Evolutionary conservation across 352 stramenopile species (phyloP), one percentile per base, ranked within the genome.

Genomic region (Phytophthora agathidicida): DNA sequence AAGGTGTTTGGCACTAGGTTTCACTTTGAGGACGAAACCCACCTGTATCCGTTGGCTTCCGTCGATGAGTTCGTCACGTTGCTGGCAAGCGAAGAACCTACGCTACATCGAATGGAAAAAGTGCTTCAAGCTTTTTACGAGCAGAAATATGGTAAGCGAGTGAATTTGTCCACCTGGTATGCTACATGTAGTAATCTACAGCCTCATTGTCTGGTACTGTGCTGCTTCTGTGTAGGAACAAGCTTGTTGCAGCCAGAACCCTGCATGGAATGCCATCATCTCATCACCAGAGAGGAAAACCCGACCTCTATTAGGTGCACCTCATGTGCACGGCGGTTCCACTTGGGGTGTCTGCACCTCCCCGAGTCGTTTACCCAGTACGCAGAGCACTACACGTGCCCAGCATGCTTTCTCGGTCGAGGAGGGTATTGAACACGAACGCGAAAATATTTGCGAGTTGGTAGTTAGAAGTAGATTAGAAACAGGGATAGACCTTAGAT

Each of bases 21-120:
- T 35, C 32, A 64, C 10, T 90, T 89, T 37, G 76, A 90, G 42
- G 83, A 92, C 23, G 80, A 92, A 60, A 65, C 70, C 16, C 80
- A 92, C 44, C 65, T 92, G 13, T 90, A 79, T 38, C 78, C 83
- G 8, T 62, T 92, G 16, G 69, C 65, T 20, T 76, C 66, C 1
- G 26, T 88, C 3, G 43, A 73, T 14, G 50, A 57, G 1, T 80
- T 90, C 37, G 43, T 81, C 22, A 8, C 19, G 0, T 33, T 33
- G 17, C 44, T 88, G 2, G 50, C 70, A n/a, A 28, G 45, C 14
- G 67, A 77, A 39, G 76, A 85, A 24, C 19, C 62, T 11, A 54
- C 46, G 27, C 36, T 88, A 9, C 20, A 51, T 32, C 58, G 43
- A 24, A 68, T 89, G 14, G 75, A 91, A 52, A 37, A 71, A 23